phyloP scores from a whole-genome alignment of 176 grass and related monocot genomes.

The Avena sativa region DNA sequence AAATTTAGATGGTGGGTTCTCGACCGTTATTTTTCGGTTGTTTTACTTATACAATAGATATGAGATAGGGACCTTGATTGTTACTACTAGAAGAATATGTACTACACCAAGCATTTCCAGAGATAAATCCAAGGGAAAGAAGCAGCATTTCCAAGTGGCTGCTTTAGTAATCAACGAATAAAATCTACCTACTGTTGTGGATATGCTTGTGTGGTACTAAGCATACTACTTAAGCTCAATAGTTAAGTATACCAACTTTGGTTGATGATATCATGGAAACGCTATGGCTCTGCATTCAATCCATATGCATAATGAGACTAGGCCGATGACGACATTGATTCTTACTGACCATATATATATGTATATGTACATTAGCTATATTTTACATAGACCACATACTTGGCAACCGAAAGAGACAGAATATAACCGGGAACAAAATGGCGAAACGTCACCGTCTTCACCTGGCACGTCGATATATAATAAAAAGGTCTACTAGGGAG shows the following conservation, averaged over 20 bases:
- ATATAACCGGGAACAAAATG: conserved; percentile 12
- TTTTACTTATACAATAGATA: not conserved
- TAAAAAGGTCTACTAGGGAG: not conserved
- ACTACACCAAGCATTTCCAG: not conserved
- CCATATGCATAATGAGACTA: not conserved
- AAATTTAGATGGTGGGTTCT: not conserved
- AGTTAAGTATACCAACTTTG: not conserved
- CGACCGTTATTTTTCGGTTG: not conserved
- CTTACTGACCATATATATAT: not conserved
- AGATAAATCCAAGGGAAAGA: not conserved
- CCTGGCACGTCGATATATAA: conserved; percentile 19
- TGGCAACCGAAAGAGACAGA: not conserved
- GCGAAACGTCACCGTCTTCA: conserved; percentile 46
- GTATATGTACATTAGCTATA: conserved; percentile 28
- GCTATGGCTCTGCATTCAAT: not conserved
- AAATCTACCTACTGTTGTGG: not conserved
- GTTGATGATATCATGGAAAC: not conserved
- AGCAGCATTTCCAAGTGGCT: not conserved
- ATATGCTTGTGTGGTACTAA: not conserved
- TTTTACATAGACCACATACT: conserved; percentile 20
- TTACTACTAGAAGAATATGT: not conserved
- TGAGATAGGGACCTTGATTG: not conserved
- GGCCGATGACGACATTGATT: not conserved
- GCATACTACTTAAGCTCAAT: not conserved
- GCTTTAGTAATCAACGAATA: not conserved